Conservation (phyloP, 306 rosid genomes). For the Pterocarpus macrocarpus region DNA sequence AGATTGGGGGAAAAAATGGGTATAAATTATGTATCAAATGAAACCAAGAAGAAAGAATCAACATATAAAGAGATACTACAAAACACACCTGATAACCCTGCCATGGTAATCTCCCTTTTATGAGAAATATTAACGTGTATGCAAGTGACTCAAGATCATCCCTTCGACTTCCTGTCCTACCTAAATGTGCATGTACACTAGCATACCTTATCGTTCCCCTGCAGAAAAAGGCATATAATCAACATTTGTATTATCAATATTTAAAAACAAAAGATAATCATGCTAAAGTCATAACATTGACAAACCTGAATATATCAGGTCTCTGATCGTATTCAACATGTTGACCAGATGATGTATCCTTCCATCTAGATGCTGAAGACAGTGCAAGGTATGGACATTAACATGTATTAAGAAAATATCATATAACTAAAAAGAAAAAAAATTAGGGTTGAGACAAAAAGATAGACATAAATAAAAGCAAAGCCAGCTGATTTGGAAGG, state of each 20-base stretch:
- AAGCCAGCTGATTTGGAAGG: slow-evolving; percentile 21
- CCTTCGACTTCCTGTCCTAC: slow-evolving; percentile 94
- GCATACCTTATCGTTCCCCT: slow-evolving; percentile 98
- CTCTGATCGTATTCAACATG: slow-evolving; percentile 96
- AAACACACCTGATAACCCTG: slow-evolving; percentile 91
- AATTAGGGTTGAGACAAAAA: not conserved
- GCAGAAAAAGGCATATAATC: slow-evolving; percentile 45
- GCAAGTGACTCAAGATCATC: slow-evolving; percentile 96
- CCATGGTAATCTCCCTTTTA: slow-evolving; percentile 95
- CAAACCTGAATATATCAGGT: slow-evolving; percentile 94
- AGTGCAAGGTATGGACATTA: slow-evolving; percentile 41
- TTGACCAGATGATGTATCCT: slow-evolving; percentile 80
- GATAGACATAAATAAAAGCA: slow-evolving; percentile 15
- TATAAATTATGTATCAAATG: slow-evolving; percentile 14
- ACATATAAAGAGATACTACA: slow-evolving; percentile 25
- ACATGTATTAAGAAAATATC: slow-evolving; percentile 1
- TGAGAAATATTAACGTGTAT: slow-evolving; percentile 89
- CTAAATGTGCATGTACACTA: slow-evolving; percentile 96
- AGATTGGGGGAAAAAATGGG: slow-evolving; percentile 24
- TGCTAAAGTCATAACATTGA: not conserved
- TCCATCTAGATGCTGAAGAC: slow-evolving; percentile 91
- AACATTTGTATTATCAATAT: slow-evolving; percentile 1
- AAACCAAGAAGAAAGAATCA: slow-evolving; percentile 31
- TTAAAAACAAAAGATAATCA: slow-evolving; percentile 7
- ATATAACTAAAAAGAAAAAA: slow-evolving; percentile 34